Evolutionary conservation across 164 flowering plant species (phyloP).

Genomic region (Umbilicus rupestris): DNA sequence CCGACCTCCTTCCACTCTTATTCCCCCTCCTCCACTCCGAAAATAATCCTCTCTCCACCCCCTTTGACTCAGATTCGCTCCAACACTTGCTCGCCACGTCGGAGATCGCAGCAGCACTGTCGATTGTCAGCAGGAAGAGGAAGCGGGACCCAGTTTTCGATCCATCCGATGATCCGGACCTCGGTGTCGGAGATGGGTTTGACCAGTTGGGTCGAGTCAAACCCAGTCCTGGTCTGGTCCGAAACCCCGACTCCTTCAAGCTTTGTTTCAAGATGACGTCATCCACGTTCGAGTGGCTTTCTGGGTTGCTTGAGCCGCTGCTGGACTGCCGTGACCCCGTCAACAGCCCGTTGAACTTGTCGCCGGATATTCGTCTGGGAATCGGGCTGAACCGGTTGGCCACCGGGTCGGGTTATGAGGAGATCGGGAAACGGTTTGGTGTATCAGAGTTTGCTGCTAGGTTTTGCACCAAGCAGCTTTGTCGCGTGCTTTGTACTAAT

Average conservation of each 20-base stretch:
- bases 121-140: conserved; percentile 34
- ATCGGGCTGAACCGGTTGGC: conserved; percentile 64
- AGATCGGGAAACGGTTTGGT: conserved; percentile 36
- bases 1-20: conserved; percentile 32
- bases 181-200: not conserved
- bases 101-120: conserved; percentile 25
- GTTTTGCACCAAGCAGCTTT: conserved; percentile 72
- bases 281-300: conserved; percentile 70
- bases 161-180: conserved; percentile 7
- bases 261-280: conserved; percentile 46
- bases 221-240: conserved; percentile 16
- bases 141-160: no score
- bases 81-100: conserved; percentile 31
- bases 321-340: conserved; percentile 86
- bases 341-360: conserved; percentile 42
- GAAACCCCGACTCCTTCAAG: conserved; percentile 41
- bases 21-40: conserved; percentile 25
- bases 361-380: conserved; percentile 55
- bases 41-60: not conserved
- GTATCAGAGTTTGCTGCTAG: conserved; percentile 45
- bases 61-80: conserved; percentile 14
- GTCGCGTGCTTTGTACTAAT: conserved; percentile 82
- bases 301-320: conserved; percentile 71
- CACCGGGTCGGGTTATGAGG: conserved; percentile 48
- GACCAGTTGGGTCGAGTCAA: conserved; percentile 2